A percentile compares a stretch with the other conserved stretches of the same genome.
Evolutionary conservation across 208 protist genomes (phyloP).

Genomic region (Porcisia deanei): DNA sequence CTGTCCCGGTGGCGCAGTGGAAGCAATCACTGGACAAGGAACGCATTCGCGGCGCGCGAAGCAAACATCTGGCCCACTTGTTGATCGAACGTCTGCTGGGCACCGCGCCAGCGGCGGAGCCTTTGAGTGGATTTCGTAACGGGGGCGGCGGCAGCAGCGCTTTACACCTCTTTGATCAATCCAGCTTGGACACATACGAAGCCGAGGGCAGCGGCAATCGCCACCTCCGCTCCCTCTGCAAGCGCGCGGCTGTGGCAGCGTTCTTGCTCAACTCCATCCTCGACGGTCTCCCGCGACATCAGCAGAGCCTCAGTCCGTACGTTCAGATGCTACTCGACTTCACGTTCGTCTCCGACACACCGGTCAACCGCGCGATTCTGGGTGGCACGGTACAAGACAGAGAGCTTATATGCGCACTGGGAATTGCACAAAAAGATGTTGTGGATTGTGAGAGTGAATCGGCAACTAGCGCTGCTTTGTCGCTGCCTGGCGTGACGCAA

Average conservation of each 20-base stretch:
- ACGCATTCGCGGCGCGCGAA: slow-evolving; percentile 10
- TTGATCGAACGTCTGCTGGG: slow-evolving; percentile 18
- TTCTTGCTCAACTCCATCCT: slow-evolving; percentile 59
- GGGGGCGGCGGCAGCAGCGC: background rate
- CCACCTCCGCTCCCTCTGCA: slow-evolving; percentile 38
- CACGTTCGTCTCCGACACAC: slow-evolving; percentile 67
- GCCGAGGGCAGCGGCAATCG: slow-evolving; percentile 2
- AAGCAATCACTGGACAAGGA: slow-evolving; percentile 10
- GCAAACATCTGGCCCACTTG: slow-evolving; percentile 15
- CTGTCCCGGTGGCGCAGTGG: slow-evolving; percentile 21
- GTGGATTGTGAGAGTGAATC: background rate
- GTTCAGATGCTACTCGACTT: slow-evolving; percentile 63
- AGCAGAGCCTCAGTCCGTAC: slow-evolving; percentile 53
- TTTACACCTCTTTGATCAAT: background rate
- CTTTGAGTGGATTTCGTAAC: background rate
- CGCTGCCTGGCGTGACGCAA: background rate
- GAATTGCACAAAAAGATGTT: background rate
- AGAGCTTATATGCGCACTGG: slow-evolving; percentile 25
- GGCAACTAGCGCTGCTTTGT: background rate
- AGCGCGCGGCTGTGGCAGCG: slow-evolving; percentile 49
- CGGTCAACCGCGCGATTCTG: slow-evolving; percentile 34
- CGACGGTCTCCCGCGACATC: slow-evolving; percentile 54
- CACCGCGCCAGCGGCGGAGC: background rate
- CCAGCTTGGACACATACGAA: background rate
- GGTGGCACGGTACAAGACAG: slow-evolving; percentile 32